phyloP scores from a whole-genome alignment of 2,329 filamentous ascomycete genomes.

The Rutstroemia sp. region DNA sequence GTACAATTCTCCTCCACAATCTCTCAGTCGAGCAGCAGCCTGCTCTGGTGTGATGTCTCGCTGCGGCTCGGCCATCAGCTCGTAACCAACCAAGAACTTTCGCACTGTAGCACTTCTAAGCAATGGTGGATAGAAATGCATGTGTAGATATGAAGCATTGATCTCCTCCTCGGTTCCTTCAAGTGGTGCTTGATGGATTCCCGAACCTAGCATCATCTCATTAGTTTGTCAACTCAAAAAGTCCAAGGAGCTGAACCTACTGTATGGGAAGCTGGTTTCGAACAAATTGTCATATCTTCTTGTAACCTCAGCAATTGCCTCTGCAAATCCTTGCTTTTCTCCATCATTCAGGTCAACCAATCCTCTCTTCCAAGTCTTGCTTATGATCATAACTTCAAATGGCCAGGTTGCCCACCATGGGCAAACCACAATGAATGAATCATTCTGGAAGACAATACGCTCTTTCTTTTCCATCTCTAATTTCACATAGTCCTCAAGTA shows the following conservation, averaged over 20 bases:
- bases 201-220: constrained; percentile 54
- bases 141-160: constrained; percentile 83
- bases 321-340: constrained; percentile 70
- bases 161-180: constrained; percentile 75
- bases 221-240: neutral
- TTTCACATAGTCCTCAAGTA: constrained; percentile 75
- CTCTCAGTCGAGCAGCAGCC: constrained; percentile 68
- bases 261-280: constrained; percentile 94
- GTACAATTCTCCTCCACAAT: constrained; percentile 77
- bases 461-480: constrained; percentile 77
- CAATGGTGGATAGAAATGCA: constrained; percentile 96
- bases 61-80: constrained; percentile 96
- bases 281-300: constrained; percentile 95
- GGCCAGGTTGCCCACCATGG: constrained; percentile 99
- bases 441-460: constrained; percentile 83
- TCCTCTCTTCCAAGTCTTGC: constrained; percentile 75
- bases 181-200: constrained; percentile 90
- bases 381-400: constrained; percentile 86
- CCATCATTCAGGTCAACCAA: constrained; percentile 70
- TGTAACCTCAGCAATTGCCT: constrained; percentile 80
- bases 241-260: constrained; percentile 37
- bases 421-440: constrained; percentile 75
- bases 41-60: constrained; percentile 97
- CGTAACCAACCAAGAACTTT: constrained; percentile 95
- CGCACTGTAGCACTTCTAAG: constrained; percentile 87